Evolutionary conservation across 305 asterid species (phyloP).

Genomic region (Fraxinus velutina): DNA sequence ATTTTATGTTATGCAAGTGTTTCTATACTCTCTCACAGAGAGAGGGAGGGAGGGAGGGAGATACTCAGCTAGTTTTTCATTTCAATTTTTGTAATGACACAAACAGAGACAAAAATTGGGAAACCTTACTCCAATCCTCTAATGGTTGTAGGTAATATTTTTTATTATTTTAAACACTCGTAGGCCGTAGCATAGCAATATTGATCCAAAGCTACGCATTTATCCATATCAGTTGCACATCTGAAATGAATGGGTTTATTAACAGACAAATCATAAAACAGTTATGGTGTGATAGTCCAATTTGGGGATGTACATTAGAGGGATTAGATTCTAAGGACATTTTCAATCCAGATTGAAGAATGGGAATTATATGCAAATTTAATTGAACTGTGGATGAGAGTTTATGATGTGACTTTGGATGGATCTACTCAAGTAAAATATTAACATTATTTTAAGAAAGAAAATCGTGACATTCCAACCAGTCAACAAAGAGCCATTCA

Average conservation of each 20-base stretch:
- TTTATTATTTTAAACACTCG: neutral
- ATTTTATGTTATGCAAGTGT: neutral
- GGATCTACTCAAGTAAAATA: neutral
- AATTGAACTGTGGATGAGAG: neutral
- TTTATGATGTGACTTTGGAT: neutral
- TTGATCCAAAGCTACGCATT: neutral
- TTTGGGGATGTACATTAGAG: neutral
- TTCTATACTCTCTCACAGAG: neutral
- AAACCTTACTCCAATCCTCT: neutral
- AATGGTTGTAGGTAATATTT: neutral
- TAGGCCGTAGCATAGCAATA: neutral
- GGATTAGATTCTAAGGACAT: neutral
- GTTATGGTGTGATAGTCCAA: neutral
- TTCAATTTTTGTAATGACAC: neutral
- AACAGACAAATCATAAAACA: neutral
- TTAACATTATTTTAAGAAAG: neutral
- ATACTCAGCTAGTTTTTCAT: neutral
- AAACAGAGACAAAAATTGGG: neutral
- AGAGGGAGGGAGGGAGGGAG: neutral
- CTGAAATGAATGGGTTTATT: neutral
- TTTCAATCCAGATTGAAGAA: neutral
- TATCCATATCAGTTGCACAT: neutral
- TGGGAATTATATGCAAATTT: neutral
- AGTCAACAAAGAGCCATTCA: neutral
- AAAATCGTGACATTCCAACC: neutral